These are phyloP conservation scores for Aspergillus ellipticus DNA, from an alignment of 495 filamentous ascomycete genomes.

Conservation along the genomic window DNA sequence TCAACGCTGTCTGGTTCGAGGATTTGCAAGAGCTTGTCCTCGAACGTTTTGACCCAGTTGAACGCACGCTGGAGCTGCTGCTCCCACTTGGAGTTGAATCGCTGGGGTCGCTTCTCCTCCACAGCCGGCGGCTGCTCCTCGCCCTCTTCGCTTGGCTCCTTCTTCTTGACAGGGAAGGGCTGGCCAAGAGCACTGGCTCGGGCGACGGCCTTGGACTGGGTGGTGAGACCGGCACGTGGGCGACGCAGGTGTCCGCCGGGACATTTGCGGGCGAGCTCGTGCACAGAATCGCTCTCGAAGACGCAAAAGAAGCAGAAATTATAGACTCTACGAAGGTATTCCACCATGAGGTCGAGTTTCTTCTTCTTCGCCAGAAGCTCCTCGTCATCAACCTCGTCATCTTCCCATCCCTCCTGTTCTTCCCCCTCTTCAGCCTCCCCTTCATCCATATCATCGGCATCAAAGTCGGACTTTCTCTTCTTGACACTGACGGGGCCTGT, in stretches of 20 bases:
- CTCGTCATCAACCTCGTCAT: constrained; percentile 84
- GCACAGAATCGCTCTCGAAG: constrained; percentile 94
- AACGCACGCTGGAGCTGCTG: constrained; percentile 90
- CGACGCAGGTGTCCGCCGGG: constrained; percentile 93
- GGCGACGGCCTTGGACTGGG: constrained; percentile 78
- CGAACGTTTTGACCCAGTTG: constrained; percentile 99
- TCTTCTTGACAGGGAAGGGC: constrained; percentile 77
- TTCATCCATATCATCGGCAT: constrained; percentile 66
- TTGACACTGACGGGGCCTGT: constrained; percentile 54
- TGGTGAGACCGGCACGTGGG: constrained; percentile 76
- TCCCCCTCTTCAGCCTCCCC: constrained; percentile 69
- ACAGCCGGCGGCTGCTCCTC: constrained; percentile 61
- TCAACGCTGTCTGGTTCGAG: constrained; percentile 87
- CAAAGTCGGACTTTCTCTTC: constrained; percentile 57
- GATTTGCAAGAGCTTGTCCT: constrained; percentile 91
- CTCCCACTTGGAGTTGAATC: constrained; percentile 68
- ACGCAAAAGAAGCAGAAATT: constrained; percentile 99
- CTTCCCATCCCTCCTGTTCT: constrained; percentile 69
- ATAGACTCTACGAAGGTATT: constrained; percentile 93
- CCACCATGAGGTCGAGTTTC: constrained; percentile 89
- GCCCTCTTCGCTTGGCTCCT: constrained; percentile 58
- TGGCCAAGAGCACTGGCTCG: constrained; percentile 74
- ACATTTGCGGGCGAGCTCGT: constrained; percentile 92
- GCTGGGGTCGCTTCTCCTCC: constrained; percentile 63
- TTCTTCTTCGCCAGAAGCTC: constrained; percentile 92